A percentile compares a stretch with the other conserved stretches of the same genome.
Conservation (phyloP, 73 alveolate species). For the Paramecium bursaria region DNA sequence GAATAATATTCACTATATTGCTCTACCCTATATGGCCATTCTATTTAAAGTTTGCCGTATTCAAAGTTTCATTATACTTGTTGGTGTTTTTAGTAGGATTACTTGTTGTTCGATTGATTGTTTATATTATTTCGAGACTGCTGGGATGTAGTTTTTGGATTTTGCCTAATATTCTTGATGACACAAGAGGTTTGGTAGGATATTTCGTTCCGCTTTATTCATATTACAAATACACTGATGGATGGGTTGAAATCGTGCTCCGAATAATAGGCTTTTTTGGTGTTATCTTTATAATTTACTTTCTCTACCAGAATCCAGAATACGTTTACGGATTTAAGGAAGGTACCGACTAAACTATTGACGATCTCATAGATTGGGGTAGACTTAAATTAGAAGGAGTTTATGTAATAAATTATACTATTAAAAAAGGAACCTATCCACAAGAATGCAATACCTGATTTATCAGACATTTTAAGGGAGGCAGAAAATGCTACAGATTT, state of each 20-base stretch:
- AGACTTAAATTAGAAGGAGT: constrained; percentile 22
- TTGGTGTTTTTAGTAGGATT: not conserved
- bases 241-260: not conserved
- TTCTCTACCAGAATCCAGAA: too few species aligned
- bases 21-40: constrained; percentile 55
- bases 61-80: constrained; percentile 18
- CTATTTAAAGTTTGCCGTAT: constrained; percentile 7
- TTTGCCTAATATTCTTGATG: constrained; percentile 42
- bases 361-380: constrained; percentile 22
- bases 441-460: constrained; percentile 42
- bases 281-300: too few species aligned
- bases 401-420: constrained; percentile 8
- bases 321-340: too few species aligned
- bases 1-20: not conserved
- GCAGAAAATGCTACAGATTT: too few species aligned
- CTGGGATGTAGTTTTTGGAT: constrained; percentile 55
- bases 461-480: constrained; percentile 5
- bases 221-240: constrained; percentile 1
- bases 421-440: constrained; percentile 39
- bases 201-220: constrained; percentile 41
- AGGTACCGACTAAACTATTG: constrained; percentile 8
- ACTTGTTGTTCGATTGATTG: not conserved
- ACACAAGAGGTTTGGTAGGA: constrained; percentile 32
- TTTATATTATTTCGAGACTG: constrained; percentile 3
- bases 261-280: not conserved